Percentiles rank a stretch among this genome's conserved stretches.
phyloP scores from a whole-genome alignment of 495 filamentous ascomycete species.

The Wilcoxina mikolae region DNA sequence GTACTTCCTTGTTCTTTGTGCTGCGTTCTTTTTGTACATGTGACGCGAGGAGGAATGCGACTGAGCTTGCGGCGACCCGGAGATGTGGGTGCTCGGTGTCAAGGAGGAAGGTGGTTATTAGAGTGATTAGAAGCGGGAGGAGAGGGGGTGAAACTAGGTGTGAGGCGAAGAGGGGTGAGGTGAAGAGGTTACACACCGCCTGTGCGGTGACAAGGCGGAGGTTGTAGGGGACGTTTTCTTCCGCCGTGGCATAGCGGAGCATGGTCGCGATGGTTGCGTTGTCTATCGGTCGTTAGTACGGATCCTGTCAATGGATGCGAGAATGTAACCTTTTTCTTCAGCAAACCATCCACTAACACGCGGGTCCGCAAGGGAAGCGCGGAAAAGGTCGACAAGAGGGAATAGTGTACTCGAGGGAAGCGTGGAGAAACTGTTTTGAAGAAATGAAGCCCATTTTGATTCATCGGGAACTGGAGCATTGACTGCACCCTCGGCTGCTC shows the following conservation, averaged over 20 bases:
- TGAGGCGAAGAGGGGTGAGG: slow-evolving; percentile 41
- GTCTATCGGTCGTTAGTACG: slow-evolving; percentile 16
- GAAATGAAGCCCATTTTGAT: slow-evolving; percentile 37
- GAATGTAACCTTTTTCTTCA: slow-evolving; percentile 43
- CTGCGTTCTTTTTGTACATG: slow-evolving; percentile 52
- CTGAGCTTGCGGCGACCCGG: slow-evolving; percentile 61
- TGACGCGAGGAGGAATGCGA: slow-evolving; percentile 69
- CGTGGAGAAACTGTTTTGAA: slow-evolving; percentile 36
- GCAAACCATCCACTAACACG: slow-evolving; percentile 80
- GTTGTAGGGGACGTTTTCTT: slow-evolving; percentile 50
- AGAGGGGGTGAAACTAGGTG: slow-evolving; percentile 31
- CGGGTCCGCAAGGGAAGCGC: slow-evolving; percentile 60
- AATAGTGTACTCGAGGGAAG: slow-evolving; percentile 50
- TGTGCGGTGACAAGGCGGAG: slow-evolving; percentile 66
- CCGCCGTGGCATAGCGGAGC: slow-evolving; percentile 41
- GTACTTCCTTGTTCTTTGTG: slow-evolving; percentile 40
- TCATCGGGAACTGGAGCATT: slow-evolving; percentile 50
- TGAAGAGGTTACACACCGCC: slow-evolving; percentile 47
- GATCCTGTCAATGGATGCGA: slow-evolving; percentile 9
- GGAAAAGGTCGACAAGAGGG: slow-evolving; percentile 65
- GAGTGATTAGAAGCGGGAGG: slow-evolving; percentile 28
- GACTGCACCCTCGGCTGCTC: slow-evolving; percentile 39
- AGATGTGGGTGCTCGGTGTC: slow-evolving; percentile 39
- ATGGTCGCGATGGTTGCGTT: slow-evolving; percentile 51
- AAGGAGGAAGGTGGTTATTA: slow-evolving; percentile 41